A percentile compares a stretch with the other conserved stretches of the same genome.
Evolutionary conservation across 257 asterid species (phyloP).

Genomic region (Ajuga chamaepitys): DNA sequence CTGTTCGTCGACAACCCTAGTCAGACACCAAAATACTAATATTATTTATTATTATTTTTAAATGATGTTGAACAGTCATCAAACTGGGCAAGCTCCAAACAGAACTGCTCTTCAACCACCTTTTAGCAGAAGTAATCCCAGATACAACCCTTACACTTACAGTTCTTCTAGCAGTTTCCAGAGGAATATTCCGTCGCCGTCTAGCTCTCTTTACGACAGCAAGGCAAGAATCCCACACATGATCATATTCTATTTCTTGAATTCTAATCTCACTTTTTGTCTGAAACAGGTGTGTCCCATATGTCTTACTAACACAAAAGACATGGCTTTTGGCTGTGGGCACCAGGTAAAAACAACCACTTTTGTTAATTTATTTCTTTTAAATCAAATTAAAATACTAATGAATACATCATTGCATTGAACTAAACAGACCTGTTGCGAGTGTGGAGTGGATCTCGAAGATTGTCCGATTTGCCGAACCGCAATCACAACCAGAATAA

Average conservation of each 20-base stretch:
- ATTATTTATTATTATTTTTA: background rate
- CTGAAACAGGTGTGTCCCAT: slow-evolving; percentile 42
- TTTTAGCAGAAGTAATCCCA: slow-evolving; percentile 16
- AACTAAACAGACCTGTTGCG: slow-evolving; percentile 42
- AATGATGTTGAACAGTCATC: slow-evolving; percentile 22
- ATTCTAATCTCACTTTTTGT: background rate
- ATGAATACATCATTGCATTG: background rate
- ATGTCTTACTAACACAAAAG: slow-evolving; percentile 36
- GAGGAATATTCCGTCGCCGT: slow-evolving; percentile 12
- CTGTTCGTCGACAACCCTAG: too few species aligned
- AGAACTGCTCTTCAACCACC: slow-evolving; percentile 35
- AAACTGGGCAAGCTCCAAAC: slow-evolving; percentile 22
- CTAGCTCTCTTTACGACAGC: slow-evolving; percentile 31
- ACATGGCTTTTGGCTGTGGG: slow-evolving; percentile 65
- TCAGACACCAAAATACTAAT: too few species aligned
- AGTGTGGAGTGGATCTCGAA: slow-evolving; percentile 48
- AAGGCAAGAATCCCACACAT: slow-evolving; percentile 26
- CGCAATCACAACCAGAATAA: slow-evolving; percentile 43
- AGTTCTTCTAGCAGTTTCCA: slow-evolving; percentile 36
- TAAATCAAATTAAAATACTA: background rate
- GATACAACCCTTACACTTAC: slow-evolving; percentile 19
- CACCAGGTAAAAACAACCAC: slow-evolving; percentile 40
- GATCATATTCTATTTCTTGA: background rate
- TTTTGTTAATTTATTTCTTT: background rate
- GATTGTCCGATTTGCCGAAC: slow-evolving; percentile 52